These are phyloP conservation scores for Mortierella sp. DNA, from an alignment of 371 early-diverging fungal species.

Conservation along the genomic window DNA sequence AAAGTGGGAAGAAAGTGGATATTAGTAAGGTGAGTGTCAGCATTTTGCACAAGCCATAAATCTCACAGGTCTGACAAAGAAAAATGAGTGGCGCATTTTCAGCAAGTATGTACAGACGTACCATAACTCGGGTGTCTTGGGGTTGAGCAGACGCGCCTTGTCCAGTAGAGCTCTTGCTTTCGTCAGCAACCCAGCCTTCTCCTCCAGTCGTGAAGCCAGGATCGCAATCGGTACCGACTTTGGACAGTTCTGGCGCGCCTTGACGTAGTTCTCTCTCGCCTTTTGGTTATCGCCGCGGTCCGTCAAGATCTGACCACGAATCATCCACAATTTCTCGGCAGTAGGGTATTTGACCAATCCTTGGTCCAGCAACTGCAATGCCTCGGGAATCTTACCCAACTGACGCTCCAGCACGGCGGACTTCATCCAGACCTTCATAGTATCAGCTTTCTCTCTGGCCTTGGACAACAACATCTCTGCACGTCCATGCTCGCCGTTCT, in stretches of 20 bases:
- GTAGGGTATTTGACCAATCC: constrained; percentile 80
- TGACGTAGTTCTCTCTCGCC: constrained; percentile 85
- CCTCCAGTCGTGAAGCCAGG: constrained; percentile 83
- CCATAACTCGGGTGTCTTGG: constrained; percentile 89
- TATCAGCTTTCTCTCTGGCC: constrained; percentile 81
- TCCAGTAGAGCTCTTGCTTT: constrained; percentile 92
- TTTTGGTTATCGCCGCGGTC: constrained; percentile 64
- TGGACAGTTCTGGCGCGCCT: constrained; percentile 86
- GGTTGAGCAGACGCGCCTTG: constrained; percentile 87
- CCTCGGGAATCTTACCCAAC: constrained; percentile 73
- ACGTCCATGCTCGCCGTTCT: constrained; percentile 85
- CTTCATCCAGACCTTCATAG: constrained; percentile 94
- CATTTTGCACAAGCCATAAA: not conserved
- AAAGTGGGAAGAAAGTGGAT: not conserved
- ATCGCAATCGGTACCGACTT: constrained; percentile 88
- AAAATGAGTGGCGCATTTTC: not conserved
- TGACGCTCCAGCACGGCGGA: constrained; percentile 90
- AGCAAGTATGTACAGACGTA: constrained; percentile 7
- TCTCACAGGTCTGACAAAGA: not conserved
- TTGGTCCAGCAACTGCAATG: constrained; percentile 78
- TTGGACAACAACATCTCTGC: constrained; percentile 83
- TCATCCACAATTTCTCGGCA: constrained; percentile 95
- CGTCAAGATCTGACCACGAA: constrained; percentile 87
- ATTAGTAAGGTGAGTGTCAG: constrained; percentile 6
- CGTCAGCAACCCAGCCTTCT: constrained; percentile 76